Conservation (phyloP, 306 rosid species). For the Myrica gale region DNA sequence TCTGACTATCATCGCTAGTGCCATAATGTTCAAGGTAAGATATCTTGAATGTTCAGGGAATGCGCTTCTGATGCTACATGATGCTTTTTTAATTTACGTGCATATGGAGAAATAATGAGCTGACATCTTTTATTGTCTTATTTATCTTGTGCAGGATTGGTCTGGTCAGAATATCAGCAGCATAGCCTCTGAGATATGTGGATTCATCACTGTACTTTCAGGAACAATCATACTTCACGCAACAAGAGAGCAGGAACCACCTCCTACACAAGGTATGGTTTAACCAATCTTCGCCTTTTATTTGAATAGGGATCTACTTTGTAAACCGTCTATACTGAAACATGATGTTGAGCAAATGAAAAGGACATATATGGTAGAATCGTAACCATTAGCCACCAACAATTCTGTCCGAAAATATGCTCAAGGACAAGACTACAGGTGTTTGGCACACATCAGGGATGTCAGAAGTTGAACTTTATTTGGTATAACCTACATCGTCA, state of each 20-base stretch:
- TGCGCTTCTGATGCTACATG: conserved; percentile 12
- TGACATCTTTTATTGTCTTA: conserved; percentile 22
- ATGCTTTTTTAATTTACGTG: background rate
- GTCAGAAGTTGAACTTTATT: background rate
- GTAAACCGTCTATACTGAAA: background rate
- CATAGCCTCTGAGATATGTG: conserved; percentile 87
- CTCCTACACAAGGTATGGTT: conserved; percentile 57
- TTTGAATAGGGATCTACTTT: conserved; percentile 5
- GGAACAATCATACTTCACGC: conserved; percentile 87
- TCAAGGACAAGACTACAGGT: background rate
- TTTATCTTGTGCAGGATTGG: conserved; percentile 70
- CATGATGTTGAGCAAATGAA: too few relatives aligned
- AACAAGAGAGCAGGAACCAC: conserved; percentile 72
- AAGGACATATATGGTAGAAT: background rate
- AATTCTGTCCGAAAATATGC: background rate
- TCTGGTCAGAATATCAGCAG: conserved; percentile 74
- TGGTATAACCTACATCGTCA: background rate
- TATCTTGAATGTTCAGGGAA: conserved; percentile 13
- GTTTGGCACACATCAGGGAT: background rate
- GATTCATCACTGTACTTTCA: conserved; percentile 84
- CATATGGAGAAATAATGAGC: background rate
- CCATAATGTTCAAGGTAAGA: conserved; percentile 83
- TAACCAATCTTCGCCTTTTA: conserved; percentile 15
- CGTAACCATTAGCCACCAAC: too few relatives aligned
- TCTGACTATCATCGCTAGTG: conserved; percentile 80